These are phyloP conservation scores for Alectoria sarmentosa DNA, from an alignment of 495 filamentous ascomycete genomes.

Conservation along the genomic window DNA sequence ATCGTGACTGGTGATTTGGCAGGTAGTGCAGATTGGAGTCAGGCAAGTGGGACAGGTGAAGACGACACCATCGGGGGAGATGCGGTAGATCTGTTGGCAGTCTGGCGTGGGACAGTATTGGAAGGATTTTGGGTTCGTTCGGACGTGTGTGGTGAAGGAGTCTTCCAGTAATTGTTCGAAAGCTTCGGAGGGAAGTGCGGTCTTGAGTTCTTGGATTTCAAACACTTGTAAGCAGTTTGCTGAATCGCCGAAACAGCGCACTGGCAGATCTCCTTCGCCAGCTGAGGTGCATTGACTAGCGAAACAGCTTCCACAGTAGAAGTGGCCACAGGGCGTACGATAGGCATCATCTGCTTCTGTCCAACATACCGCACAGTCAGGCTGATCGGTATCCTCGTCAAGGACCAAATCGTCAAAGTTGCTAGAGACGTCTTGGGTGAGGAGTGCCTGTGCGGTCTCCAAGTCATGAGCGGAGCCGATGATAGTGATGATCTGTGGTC, in stretches of 20 bases:
- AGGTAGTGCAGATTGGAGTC: slow-evolving; percentile 33
- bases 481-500: slow-evolving; percentile 2
- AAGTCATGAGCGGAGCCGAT: not conserved
- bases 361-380: slow-evolving; percentile 39
- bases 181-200: slow-evolving; percentile 26
- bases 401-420: not conserved
- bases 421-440: not conserved
- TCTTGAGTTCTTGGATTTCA: slow-evolving; percentile 31
- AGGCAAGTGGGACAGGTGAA: slow-evolving; percentile 37
- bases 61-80: slow-evolving; percentile 10
- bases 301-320: slow-evolving; percentile 44
- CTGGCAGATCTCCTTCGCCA: slow-evolving; percentile 15
- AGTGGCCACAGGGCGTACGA: slow-evolving; percentile 35
- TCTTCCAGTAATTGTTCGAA: slow-evolving; percentile 36
- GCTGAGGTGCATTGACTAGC: slow-evolving; percentile 30
- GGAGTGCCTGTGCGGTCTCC: not conserved
- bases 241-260: slow-evolving; percentile 30
- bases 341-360: slow-evolving; percentile 34
- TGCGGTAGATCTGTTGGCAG: slow-evolving; percentile 38
- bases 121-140: slow-evolving; percentile 29
- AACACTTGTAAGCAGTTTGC: slow-evolving; percentile 29
- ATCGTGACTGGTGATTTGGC: slow-evolving; percentile 31
- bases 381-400: not conserved
- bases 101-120: slow-evolving; percentile 38
- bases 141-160: slow-evolving; percentile 36